Evolutionary conservation across 495 filamentous ascomycete genomes (phyloP).

Genomic region (Aspergillus nidulans): DNA sequence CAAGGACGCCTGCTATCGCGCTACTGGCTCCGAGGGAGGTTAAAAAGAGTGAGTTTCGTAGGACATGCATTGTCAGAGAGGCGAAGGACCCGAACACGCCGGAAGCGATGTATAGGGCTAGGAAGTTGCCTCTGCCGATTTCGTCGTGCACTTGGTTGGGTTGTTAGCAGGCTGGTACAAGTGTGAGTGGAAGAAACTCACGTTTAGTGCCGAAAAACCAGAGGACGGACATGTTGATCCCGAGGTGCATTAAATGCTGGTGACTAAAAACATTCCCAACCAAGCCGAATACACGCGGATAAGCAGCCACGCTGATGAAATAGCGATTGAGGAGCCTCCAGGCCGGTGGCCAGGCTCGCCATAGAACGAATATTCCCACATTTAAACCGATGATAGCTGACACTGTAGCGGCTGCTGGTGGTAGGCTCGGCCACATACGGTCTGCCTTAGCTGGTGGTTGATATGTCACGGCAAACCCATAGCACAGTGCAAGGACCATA

Average conservation of each 20-base stretch:
- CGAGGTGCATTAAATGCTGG: conserved; percentile 60
- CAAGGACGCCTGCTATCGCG: conserved; percentile 62
- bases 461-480: conserved; percentile 57
- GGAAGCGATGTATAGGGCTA: conserved; percentile 68
- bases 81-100: conserved; percentile 63
- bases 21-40: conserved; percentile 71
- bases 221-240: conserved; percentile 63
- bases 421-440: conserved; percentile 67
- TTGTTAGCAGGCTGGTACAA: not conserved
- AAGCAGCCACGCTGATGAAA: conserved; percentile 67
- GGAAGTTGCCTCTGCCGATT: conserved; percentile 77
- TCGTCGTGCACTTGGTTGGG: conserved; percentile 66
- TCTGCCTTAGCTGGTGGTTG: conserved; percentile 51
- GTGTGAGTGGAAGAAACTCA: conserved; percentile 25
- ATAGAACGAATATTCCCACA: conserved; percentile 53
- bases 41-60: conserved; percentile 44
- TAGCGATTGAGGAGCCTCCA: conserved; percentile 76
- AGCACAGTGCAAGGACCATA: conserved; percentile 45
- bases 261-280: conserved; percentile 78
- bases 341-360: conserved; percentile 59
- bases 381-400: conserved; percentile 63
- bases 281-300: conserved; percentile 59
- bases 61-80: conserved; percentile 56
- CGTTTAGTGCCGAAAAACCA: conserved; percentile 54
- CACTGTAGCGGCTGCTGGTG: conserved; percentile 76